Base-by-base conservation (phyloP, 1,139 yeast species). In the Geotrichum reessii region DNA sequence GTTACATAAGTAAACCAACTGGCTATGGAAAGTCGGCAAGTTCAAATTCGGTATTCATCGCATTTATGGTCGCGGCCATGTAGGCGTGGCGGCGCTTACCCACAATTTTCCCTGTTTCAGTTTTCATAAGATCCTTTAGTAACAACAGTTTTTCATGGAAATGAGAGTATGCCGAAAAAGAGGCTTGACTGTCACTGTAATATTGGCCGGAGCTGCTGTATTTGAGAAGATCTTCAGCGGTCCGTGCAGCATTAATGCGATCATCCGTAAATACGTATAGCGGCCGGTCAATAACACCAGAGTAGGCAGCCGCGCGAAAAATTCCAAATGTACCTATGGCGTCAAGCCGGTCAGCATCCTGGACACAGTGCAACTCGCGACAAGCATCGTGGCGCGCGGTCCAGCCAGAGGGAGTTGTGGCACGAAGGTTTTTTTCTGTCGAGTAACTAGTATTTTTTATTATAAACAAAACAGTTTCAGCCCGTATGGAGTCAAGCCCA, bases 231-330 rank as follows among this genome's bases (percentile, higher is more conserved):
- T 44, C 48, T n/a, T 14, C 48, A 2, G 25, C 48, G 40, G 57
- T 28, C 79, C 80, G 65, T 80, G 75, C 33, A 67, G 78, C 59
- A 78, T 79, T 52, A 76, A 85, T 47, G 81, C 86, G 66, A 74
- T 85, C 61, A 70, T 83, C 58, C 79, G 86, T 66, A 89, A 90
- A 65, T 37, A 62, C 64, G 58, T 63, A 65, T 40, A 73, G 62
- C 5, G 73, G 68, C 12, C 67, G 64, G 58, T 65, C 64, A 27
- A 64, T 62, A 24, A 67, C 69, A 6, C 72, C 68, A 3, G 74
- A 67, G 58, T 64, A 74, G 14, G 75, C 75, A 1, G 74, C 67
- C 3, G 67, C 70, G 22, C 77, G 64, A 48, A 72, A 64, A 31
- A 74, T 62, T 7, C 77, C 77, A 56, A 74, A 62, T 3, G 71